Conservation (phyloP, 345 rosid genomes). For the Eucalyptus sp. region DNA sequence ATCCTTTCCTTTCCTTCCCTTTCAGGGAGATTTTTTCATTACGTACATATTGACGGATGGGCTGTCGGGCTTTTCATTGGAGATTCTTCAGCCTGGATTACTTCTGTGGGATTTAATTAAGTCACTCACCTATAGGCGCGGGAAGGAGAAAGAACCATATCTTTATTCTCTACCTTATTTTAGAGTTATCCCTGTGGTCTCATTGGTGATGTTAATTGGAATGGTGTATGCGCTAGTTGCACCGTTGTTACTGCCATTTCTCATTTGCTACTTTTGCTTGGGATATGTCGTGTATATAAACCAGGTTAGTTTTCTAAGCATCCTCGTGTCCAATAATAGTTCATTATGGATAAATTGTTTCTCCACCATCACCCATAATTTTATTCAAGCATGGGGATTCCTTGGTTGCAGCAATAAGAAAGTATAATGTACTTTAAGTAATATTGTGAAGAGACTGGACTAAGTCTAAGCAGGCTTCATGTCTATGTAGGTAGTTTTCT, state of each 20-base stretch:
- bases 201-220: slow-evolving; percentile 68
- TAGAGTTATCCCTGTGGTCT: slow-evolving; percentile 61
- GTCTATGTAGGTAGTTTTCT: background rate
- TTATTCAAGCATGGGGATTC: background rate
- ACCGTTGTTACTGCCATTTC: slow-evolving; percentile 75
- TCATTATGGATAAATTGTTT: background rate
- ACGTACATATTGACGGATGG: slow-evolving; percentile 87
- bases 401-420: background rate
- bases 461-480: background rate
- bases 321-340: background rate
- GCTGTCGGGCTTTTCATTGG: slow-evolving; percentile 76
- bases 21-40: slow-evolving; percentile 77
- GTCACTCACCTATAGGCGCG: slow-evolving; percentile 30
- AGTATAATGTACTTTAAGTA: background rate
- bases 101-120: slow-evolving; percentile 43
- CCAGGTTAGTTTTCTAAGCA: slow-evolving; percentile 32
- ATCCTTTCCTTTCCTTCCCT: background rate
- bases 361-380: background rate
- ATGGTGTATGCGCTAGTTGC: slow-evolving; percentile 76
- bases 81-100: slow-evolving; percentile 70
- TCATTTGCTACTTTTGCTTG: slow-evolving; percentile 65
- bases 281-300: slow-evolving; percentile 75
- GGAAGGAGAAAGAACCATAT: slow-evolving; percentile 49
- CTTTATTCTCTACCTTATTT: slow-evolving; percentile 70
- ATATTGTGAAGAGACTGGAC: background rate